Conservation (phyloP, 805 yeast genomes). For the Metschnikowia bowlesiae region DNA sequence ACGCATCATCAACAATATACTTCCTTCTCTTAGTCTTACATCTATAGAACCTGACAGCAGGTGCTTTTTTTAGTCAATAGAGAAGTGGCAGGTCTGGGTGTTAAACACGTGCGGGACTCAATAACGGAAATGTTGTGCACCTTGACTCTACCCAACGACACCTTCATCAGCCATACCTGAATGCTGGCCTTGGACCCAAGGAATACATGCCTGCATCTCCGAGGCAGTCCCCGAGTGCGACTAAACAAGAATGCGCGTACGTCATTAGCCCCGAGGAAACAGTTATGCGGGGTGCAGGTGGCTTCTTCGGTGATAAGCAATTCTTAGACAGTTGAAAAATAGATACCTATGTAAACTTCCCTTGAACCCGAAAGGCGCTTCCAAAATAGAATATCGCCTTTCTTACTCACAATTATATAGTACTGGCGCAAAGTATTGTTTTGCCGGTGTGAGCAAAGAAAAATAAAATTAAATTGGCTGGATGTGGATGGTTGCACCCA, state of each 20-base stretch:
- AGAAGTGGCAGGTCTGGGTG: too few relatives aligned
- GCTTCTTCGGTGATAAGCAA: neutral
- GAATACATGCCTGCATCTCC: neutral
- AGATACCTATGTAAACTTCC: too few relatives aligned
- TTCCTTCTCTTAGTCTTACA: too few relatives aligned
- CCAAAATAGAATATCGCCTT: neutral
- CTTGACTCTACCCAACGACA: too few relatives aligned
- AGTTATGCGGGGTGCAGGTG: neutral
- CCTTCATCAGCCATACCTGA: too few relatives aligned
- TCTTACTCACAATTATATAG: neutral
- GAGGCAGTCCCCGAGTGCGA: neutral
- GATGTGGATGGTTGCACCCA: neutral
- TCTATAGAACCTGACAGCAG: too few relatives aligned
- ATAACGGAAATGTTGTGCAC: too few relatives aligned
- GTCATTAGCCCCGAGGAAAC: neutral
- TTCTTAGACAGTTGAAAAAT: neutral
- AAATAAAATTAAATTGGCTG: neutral
- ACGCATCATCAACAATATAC: too few relatives aligned
- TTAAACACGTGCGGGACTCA: too few relatives aligned
- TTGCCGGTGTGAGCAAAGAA: too few relatives aligned
- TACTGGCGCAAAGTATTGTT: neutral
- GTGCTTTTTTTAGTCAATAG: too few relatives aligned
- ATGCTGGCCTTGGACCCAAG: neutral
- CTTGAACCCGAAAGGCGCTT: neutral
- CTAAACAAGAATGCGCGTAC: neutral